phyloP scores from a whole-genome alignment of 1,284 basidiomycete genomes.

The Sporisorium sorghi region DNA sequence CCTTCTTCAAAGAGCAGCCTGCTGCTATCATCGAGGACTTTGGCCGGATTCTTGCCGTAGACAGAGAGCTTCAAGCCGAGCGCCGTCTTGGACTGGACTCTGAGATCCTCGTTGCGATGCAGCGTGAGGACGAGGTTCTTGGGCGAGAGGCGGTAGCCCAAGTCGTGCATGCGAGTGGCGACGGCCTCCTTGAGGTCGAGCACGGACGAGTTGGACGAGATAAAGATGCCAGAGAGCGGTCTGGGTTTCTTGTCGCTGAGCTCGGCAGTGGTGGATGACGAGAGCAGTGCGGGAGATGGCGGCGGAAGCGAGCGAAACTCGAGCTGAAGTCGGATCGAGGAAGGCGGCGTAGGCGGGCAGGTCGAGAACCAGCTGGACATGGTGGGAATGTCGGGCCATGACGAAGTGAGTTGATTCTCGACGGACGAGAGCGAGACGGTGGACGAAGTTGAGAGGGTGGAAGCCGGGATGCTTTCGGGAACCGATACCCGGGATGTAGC shows the following conservation, averaged over 20 bases:
- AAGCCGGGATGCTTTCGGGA: slow-evolving; percentile 15
- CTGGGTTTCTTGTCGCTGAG: background rate
- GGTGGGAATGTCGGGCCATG: slow-evolving; percentile 16
- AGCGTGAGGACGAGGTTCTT: slow-evolving; percentile 27
- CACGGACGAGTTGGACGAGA: slow-evolving; percentile 41
- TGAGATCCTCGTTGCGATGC: slow-evolving; percentile 20
- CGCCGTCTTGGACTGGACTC: slow-evolving; percentile 7
- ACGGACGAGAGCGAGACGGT: slow-evolving; percentile 22
- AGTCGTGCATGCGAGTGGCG: slow-evolving; percentile 17
- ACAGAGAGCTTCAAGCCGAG: slow-evolving; percentile 22
- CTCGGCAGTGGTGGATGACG: background rate
- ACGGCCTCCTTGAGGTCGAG: slow-evolving; percentile 45
- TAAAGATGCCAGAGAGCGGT: slow-evolving; percentile 30
- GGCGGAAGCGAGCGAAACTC: slow-evolving; percentile 30
- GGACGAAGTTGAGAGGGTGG: slow-evolving; percentile 16
- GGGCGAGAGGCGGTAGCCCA: slow-evolving; percentile 36
- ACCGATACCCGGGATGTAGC: slow-evolving; percentile 23
- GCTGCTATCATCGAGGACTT: slow-evolving; percentile 30
- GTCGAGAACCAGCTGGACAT: slow-evolving; percentile 32
- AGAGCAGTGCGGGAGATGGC: slow-evolving; percentile 6
- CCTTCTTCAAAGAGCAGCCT: slow-evolving; percentile 42
- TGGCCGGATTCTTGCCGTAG: slow-evolving; percentile 17
- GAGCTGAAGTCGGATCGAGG: slow-evolving; percentile 38
- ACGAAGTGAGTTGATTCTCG: slow-evolving; percentile 15
- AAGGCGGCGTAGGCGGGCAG: slow-evolving; percentile 40